Evolutionary conservation across 768 basidiomycete genomes (phyloP).

Genomic region (Kwoniella heveanensis): DNA sequence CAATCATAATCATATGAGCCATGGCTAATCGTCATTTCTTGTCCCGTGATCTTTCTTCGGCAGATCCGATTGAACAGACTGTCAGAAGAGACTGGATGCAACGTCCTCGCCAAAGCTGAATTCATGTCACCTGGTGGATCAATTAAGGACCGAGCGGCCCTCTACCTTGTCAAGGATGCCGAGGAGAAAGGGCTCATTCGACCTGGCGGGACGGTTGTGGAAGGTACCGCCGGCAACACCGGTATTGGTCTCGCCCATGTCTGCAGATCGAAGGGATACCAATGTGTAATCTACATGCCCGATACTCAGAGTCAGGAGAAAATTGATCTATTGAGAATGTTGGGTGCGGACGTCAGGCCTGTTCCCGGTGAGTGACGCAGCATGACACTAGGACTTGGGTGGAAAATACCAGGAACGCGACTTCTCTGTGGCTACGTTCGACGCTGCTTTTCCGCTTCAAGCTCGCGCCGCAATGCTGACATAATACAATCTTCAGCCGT

Average conservation of each 20-base stretch:
- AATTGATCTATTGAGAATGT: constrained; percentile 94
- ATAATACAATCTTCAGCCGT: constrained; percentile 62
- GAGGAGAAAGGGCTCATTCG: constrained; percentile 83
- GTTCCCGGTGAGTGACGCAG: constrained; percentile 67
- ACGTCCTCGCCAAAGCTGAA: constrained; percentile 93
- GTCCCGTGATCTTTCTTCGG: neutral
- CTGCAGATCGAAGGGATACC: constrained; percentile 88
- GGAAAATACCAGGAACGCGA: too few relatives aligned
- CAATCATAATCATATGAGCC: neutral
- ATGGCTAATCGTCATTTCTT: too few relatives aligned
- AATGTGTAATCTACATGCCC: constrained; percentile 99
- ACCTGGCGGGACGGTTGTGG: constrained; percentile 94
- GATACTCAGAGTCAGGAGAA: constrained; percentile 97
- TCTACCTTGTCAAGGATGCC: constrained; percentile 82
- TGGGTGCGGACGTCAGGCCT: constrained; percentile 93
- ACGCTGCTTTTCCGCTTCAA: too few relatives aligned
- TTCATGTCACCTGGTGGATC: constrained; percentile 98
- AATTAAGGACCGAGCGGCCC: constrained; percentile 95
- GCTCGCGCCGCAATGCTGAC: neutral
- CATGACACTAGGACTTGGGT: neutral
- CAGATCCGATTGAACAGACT: constrained; percentile 81
- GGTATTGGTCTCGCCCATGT: constrained; percentile 86
- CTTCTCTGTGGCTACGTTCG: too few relatives aligned
- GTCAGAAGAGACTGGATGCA: constrained; percentile 78
- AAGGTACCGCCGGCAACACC: constrained; percentile 98